Percentiles rank a stretch among this genome's conserved stretches.
These are phyloP conservation scores for Laburnicola sp. DNA, from an alignment of 2,329 filamentous ascomycete species.

Conservation along the genomic window DNA sequence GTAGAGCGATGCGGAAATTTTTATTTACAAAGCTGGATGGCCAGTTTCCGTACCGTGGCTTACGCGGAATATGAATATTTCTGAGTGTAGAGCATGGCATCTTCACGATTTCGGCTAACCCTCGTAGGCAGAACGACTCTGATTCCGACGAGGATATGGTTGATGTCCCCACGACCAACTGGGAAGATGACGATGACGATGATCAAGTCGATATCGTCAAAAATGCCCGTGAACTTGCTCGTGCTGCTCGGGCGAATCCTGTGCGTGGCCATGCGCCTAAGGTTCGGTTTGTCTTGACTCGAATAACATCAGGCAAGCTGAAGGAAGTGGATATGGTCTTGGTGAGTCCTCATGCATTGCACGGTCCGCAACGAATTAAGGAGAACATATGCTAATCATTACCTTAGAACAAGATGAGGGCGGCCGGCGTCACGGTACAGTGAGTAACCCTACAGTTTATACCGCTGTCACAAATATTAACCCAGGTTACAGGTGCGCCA, in stretches of 20 bases:
- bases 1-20: too few relatives aligned
- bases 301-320: constrained; percentile 55
- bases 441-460: too few relatives aligned
- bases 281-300: constrained; percentile 64
- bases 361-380: too few relatives aligned
- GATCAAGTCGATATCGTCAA: constrained; percentile 61
- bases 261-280: constrained; percentile 64
- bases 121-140: constrained; percentile 50
- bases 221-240: constrained; percentile 60
- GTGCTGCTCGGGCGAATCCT: constrained; percentile 59
- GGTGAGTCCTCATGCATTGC: too few relatives aligned
- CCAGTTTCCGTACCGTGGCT: too few relatives aligned
- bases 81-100: too few relatives aligned
- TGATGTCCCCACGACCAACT: constrained; percentile 18
- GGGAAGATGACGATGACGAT: constrained; percentile 55
- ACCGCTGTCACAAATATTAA: too few relatives aligned
- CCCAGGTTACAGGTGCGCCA: too few relatives aligned
- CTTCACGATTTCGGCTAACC: too few relatives aligned
- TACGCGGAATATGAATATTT: too few relatives aligned
- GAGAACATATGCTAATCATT: too few relatives aligned
- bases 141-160: constrained; percentile 50
- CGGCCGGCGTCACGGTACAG: constrained; percentile 49
- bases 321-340: constrained; percentile 61
- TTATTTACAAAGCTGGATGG: too few relatives aligned
- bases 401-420: constrained; percentile 59